Evolutionary conservation across 805 yeast species (phyloP), one percentile per base, ranked within the genome.

Genomic region (Yueomyces sinensis): DNA sequence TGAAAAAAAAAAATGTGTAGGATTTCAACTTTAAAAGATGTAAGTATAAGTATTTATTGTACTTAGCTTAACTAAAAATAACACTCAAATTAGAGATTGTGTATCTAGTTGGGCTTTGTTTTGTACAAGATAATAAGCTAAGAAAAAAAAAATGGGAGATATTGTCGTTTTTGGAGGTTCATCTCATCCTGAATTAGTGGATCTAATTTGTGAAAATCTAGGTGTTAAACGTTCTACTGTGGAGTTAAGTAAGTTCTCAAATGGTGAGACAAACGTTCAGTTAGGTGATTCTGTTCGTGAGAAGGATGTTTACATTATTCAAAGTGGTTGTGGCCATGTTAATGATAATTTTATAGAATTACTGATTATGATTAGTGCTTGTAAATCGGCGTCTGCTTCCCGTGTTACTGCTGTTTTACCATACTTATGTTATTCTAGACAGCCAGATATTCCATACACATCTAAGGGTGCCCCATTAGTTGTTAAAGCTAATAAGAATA

Each of bases 391-490:
- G 3, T 76, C 89, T 38, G 95, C 95, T 13, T 73, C 72, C 38
- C 68, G 89, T 38, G 94, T 86, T 30, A 83, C 94, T 2, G 95
- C 89, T 0, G 94, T 86, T 22, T 65, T 82, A 56, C 98, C 99
- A 3, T 66, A 86, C 40, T 91, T 91, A 58, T 95, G 97, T 19
- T 91, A 91, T 54, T 82, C 94, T 3, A 70, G 99, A 50, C 99
- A 91, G 58, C 94, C 95, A 4, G 97, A 89, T 57, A 74, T 83
- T 27, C 94, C 95, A 23, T 81, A 80, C 50, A 74, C 82, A 37
- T 70, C 71, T 50, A 70, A 72, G 27, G 91, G 93, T 11, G 82
- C 87, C 1, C 93, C 93, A 7, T 61, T 65, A 31, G 54, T 65
- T 13, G 50, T 64, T 3, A 59, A 54, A 31, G 40, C 54, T 18